Evolutionary conservation across 805 yeast genomes (phyloP).

Genomic region (Brettanomyces nanus): DNA sequence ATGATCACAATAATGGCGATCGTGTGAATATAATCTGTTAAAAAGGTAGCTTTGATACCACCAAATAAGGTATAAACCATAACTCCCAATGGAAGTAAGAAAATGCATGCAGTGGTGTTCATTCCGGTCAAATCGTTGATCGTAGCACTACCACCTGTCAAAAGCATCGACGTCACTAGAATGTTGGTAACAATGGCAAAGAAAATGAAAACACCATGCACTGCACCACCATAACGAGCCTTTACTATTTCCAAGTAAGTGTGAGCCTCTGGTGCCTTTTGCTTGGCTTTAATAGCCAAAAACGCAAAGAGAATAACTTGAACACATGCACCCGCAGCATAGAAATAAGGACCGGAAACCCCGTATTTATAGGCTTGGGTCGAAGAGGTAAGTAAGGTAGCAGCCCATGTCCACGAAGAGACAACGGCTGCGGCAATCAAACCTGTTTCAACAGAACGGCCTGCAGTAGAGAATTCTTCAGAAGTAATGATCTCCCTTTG

Average conservation of each 20-base stretch:
- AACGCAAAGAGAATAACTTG: slow-evolving; percentile 84
- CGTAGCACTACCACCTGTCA: slow-evolving; percentile 87
- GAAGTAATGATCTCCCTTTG: slow-evolving; percentile 84
- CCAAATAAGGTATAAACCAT: slow-evolving; percentile 70
- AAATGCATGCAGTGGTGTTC: slow-evolving; percentile 72
- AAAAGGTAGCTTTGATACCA: slow-evolving; percentile 74
- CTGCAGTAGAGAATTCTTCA: slow-evolving; percentile 91
- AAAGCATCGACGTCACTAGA: slow-evolving; percentile 84
- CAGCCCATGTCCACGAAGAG: slow-evolving; percentile 93
- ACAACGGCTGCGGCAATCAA: slow-evolving; percentile 86
- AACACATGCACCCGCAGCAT: slow-evolving; percentile 87
- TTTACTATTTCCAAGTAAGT: slow-evolving; percentile 81
- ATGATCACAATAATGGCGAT: slow-evolving; percentile 71
- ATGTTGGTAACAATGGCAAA: slow-evolving; percentile 85
- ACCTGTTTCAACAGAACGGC: slow-evolving; percentile 79
- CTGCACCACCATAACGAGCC: slow-evolving; percentile 69
- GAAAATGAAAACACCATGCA: slow-evolving; percentile 63
- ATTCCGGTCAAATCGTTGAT: slow-evolving; percentile 72
- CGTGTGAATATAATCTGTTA: slow-evolving; percentile 77
- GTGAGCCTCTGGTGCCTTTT: slow-evolving; percentile 86
- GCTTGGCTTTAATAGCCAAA: slow-evolving; percentile 81
- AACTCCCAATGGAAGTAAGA: slow-evolving; percentile 75
- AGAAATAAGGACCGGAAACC: slow-evolving; percentile 65
- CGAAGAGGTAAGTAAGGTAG: slow-evolving; percentile 65
- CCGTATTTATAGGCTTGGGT: slow-evolving; percentile 77